A percentile compares a stretch with the other conserved stretches of the same genome.
These are phyloP conservation scores for Rutstroemia sp. DNA, from an alignment of 2,329 filamentous ascomycete genomes.

Conservation along the genomic window DNA sequence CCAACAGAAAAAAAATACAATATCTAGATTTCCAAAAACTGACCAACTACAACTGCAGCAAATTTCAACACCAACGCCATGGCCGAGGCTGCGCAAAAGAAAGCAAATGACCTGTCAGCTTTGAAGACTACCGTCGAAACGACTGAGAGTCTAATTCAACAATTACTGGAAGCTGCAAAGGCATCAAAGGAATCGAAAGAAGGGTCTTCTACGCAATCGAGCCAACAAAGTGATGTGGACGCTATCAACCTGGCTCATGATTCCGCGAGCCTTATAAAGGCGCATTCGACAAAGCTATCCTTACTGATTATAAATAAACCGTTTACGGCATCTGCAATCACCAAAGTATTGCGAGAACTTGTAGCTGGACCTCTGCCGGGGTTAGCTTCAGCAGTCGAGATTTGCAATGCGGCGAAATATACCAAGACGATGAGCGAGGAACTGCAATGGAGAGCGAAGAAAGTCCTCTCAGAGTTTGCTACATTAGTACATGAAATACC, in stretches of 20 bases:
- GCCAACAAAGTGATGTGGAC: conserved; percentile 33
- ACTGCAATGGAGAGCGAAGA: conserved; percentile 49
- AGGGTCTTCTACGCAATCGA: conserved; percentile 4
- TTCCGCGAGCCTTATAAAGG: conserved; percentile 64
- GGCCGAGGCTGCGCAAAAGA: conserved; percentile 11
- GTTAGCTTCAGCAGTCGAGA: conserved; percentile 61
- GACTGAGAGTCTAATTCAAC: conserved; percentile 18
- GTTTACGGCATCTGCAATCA: conserved; percentile 72
- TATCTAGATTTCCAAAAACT: neutral
- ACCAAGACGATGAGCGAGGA: conserved; percentile 58
- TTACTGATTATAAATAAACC: conserved; percentile 81
- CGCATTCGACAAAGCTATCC: conserved; percentile 81
- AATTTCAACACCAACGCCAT: conserved; percentile 7
- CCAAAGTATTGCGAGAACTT: conserved; percentile 64
- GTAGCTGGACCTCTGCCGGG: conserved; percentile 65
- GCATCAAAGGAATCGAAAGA: neutral
- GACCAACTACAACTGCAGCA: neutral
- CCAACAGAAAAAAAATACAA: conserved; percentile 5
- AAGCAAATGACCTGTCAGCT: conserved; percentile 15
- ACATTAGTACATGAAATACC: conserved; percentile 54
- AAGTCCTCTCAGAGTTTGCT: conserved; percentile 55
- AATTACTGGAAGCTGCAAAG: conserved; percentile 17
- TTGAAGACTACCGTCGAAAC: conserved; percentile 22
- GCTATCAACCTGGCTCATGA: conserved; percentile 64
- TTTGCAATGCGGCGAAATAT: conserved; percentile 54